Percentiles rank a stretch among this genome's conserved stretches.
Conservation (phyloP, 1,139 yeast species). For the Starmera stellimalicola region DNA sequence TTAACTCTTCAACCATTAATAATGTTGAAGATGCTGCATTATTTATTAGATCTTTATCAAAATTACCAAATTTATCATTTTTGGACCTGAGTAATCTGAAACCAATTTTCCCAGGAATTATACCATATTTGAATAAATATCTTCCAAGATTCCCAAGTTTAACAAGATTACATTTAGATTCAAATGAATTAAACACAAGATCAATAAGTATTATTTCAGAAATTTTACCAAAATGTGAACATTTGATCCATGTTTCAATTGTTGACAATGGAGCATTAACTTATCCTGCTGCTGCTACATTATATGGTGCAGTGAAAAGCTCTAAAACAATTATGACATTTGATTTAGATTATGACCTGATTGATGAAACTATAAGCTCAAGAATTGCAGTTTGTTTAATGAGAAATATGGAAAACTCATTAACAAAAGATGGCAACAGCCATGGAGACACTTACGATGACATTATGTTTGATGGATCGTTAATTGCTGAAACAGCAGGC, state of each 20-base stretch:
- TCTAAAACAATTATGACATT: conserved; percentile 58
- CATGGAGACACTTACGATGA: conserved; percentile 31
- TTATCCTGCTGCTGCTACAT: conserved; percentile 51
- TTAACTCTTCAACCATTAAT: conserved; percentile 56
- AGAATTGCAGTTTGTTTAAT: conserved; percentile 74
- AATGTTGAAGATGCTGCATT: conserved; percentile 45
- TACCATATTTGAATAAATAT: conserved; percentile 49
- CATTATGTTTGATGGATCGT: conserved; percentile 42
- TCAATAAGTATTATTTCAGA: conserved; percentile 62
- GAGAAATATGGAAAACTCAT: conserved; percentile 66
- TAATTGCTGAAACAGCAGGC: conserved; percentile 59
- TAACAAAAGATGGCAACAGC: conserved; percentile 28
- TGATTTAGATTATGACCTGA: conserved; percentile 61
- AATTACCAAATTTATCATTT: conserved; percentile 51
- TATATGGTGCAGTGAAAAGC: conserved; percentile 62
- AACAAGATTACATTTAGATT: conserved; percentile 70
- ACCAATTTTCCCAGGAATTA: conserved; percentile 59
- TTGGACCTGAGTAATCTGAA: conserved; percentile 74
- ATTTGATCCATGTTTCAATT: conserved; percentile 69
- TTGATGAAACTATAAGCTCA: conserved; percentile 64
- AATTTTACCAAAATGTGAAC: conserved; percentile 57
- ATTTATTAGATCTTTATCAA: conserved; percentile 41
- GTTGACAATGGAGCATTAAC: conserved; percentile 53
- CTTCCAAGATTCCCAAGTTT: conserved; percentile 59
- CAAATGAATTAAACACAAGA: conserved; percentile 54